Conservation (phyloP, 1,284 basidiomycete genomes). For the Trametes pubescens region DNA sequence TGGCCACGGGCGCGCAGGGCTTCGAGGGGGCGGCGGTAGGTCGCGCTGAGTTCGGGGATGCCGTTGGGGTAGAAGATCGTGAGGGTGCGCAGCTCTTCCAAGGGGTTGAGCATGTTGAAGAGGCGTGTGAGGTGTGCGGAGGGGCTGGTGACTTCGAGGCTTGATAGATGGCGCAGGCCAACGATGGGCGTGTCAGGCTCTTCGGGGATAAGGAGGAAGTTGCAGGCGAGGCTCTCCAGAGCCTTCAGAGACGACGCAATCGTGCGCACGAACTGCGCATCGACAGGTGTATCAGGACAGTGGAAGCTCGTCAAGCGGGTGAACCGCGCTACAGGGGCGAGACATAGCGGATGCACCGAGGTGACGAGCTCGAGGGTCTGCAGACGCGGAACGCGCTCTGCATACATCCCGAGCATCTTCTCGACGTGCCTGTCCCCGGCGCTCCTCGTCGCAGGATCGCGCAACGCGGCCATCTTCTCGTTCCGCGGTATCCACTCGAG, state of each 20-base stretch:
- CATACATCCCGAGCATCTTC: background rate
- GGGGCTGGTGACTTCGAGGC: background rate
- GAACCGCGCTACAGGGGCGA: background rate
- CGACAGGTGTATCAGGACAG: background rate
- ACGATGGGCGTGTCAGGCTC: background rate
- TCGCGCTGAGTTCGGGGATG: conserved; percentile 1
- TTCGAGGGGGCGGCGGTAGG: conserved; percentile 8
- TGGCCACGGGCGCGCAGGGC: background rate
- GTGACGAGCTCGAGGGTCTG: conserved; percentile 1
- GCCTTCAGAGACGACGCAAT: background rate
- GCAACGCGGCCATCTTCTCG: conserved; percentile 1
- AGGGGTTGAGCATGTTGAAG: conserved; percentile 10
- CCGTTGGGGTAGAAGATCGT: conserved; percentile 8
- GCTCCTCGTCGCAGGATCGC: conserved; percentile 2
- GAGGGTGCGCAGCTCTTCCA: background rate
- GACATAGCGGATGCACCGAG: conserved; percentile 8
- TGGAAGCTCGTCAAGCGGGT: background rate
- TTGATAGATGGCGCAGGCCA: conserved; percentile 1
- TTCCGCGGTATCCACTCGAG: background rate
- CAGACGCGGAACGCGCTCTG: conserved; percentile 3
- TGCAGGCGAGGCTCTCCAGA: background rate
- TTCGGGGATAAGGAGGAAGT: background rate
- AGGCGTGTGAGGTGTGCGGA: conserved; percentile 2
- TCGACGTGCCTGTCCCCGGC: conserved; percentile 4
- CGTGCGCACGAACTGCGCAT: conserved; percentile 1